A percentile compares a stretch with the other conserved stretches of the same genome.
Conservation (phyloP, 495 filamentous ascomycete genomes). For the Emericellopsis terricola region DNA sequence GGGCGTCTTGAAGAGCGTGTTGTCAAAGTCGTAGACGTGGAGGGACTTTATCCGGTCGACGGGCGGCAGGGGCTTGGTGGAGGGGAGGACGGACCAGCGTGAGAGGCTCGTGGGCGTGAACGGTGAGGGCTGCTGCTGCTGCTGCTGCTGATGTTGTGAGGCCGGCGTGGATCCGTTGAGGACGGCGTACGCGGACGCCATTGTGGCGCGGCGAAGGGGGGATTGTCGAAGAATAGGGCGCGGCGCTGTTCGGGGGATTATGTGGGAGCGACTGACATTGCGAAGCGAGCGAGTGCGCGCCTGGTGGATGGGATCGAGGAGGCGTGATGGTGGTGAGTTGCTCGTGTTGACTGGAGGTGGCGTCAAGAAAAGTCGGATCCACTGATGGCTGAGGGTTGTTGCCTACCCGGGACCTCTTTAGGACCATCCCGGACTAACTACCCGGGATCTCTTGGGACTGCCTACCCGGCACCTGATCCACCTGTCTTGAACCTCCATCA, state of each 20-base stretch:
- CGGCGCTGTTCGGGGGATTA: background rate
- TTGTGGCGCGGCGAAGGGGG: background rate
- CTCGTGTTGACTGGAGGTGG: background rate
- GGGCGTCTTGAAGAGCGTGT: constrained; percentile 84
- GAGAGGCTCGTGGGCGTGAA: constrained; percentile 56
- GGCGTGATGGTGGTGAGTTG: background rate
- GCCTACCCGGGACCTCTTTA: no score
- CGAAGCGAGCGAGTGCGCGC: background rate
- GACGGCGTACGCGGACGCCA: constrained; percentile 1
- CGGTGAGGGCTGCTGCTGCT: constrained; percentile 2
- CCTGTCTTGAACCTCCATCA: no score
- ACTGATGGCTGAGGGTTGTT: no score
- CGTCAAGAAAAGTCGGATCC: background rate
- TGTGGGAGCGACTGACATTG: background rate
- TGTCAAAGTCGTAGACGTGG: constrained; percentile 98
- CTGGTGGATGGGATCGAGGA: background rate
- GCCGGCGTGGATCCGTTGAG: background rate
- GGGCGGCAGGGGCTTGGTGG: constrained; percentile 57
- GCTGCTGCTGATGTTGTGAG: background rate
- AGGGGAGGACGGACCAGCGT: constrained; percentile 66
- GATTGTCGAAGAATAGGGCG: background rate
- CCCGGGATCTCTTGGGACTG: no score
- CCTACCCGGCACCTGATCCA: no score
- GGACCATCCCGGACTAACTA: no score
- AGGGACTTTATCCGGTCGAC: constrained; percentile 54